Conservation (phyloP, 2,329 filamentous ascomycete species). For the Xylariales sp. region DNA sequence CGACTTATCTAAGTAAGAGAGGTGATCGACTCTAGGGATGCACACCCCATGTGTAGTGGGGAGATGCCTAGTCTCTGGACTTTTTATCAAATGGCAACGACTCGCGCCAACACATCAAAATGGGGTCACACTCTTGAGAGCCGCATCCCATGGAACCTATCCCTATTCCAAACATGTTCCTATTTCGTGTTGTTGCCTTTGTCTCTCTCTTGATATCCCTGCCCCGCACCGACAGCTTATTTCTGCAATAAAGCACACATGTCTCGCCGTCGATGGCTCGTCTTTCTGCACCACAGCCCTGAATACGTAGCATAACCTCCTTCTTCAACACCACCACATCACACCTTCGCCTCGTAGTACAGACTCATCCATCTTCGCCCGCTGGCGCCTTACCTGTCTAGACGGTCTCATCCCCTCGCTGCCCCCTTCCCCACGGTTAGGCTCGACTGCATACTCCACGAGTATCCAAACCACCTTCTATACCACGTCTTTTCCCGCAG, state of each 20-base stretch:
- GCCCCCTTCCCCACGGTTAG: constrained; percentile 60
- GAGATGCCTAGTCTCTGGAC: constrained; percentile 72
- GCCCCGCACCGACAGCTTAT: constrained; percentile 63
- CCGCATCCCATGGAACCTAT: constrained; percentile 70
- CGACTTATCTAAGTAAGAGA: constrained; percentile 55
- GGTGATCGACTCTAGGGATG: constrained; percentile 61
- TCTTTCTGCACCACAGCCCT: constrained; percentile 61
- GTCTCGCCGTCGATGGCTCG: constrained; percentile 68
- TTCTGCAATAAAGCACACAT: constrained; percentile 75
- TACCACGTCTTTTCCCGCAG: constrained; percentile 48
- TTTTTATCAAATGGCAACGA: constrained; percentile 83
- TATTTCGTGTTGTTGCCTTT: constrained; percentile 52
- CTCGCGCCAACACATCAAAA: constrained; percentile 91
- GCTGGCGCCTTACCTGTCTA: constrained; percentile 52
- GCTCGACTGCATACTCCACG: constrained; percentile 65
- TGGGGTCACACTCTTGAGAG: constrained; percentile 75
- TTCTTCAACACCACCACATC: constrained; percentile 56
- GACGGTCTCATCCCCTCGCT: constrained; percentile 50
- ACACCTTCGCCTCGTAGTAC: constrained; percentile 54
- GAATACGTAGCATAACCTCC: constrained; percentile 62
- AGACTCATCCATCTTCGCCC: constrained; percentile 51
- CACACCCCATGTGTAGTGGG: constrained; percentile 65
- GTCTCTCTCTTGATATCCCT: constrained; percentile 58
- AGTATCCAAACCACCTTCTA: constrained; percentile 42
- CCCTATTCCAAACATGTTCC: constrained; percentile 48